These are phyloP conservation scores for Aspergillus sclerotialis DNA, from an alignment of 2,329 filamentous ascomycete species.

Conservation along the genomic window DNA sequence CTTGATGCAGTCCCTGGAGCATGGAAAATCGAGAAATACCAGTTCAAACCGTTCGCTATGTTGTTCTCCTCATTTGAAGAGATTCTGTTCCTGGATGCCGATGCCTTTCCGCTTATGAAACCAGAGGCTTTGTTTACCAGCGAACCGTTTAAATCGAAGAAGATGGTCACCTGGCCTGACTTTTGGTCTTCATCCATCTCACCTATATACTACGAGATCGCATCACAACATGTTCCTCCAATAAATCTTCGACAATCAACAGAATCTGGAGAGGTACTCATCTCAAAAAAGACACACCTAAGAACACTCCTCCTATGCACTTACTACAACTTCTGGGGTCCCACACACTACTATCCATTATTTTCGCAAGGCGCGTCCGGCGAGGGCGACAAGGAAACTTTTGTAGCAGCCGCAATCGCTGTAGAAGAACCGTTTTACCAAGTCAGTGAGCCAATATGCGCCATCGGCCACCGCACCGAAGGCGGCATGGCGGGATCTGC, in stretches of 20 bases:
- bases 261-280: constrained; percentile 41
- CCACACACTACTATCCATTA: constrained; percentile 39
- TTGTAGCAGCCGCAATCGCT: constrained; percentile 38
- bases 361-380: constrained; percentile 42
- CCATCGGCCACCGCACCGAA: constrained; percentile 23
- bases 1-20: constrained; percentile 22
- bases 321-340: constrained; percentile 46
- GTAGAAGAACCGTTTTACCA: constrained; percentile 35
- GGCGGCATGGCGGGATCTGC: constrained; percentile 28
- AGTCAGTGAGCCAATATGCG: constrained; percentile 30
- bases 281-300: constrained; percentile 37
- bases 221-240: constrained; percentile 18
- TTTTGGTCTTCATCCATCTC: constrained; percentile 38
- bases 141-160: constrained; percentile 34
- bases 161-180: constrained; percentile 44
- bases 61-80: constrained; percentile 45
- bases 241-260: constrained; percentile 24
- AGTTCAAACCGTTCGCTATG: constrained; percentile 44
- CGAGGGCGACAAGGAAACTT: constrained; percentile 48
- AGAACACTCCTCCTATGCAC: constrained; percentile 39
- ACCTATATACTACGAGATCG: constrained; percentile 33
- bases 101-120: constrained; percentile 38
- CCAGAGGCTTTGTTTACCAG: constrained; percentile 36
- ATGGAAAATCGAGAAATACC: constrained; percentile 36
- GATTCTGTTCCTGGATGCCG: constrained; percentile 44